Base-by-base conservation (phyloP, 345 rosid species). In the Pistacia vera region DNA sequence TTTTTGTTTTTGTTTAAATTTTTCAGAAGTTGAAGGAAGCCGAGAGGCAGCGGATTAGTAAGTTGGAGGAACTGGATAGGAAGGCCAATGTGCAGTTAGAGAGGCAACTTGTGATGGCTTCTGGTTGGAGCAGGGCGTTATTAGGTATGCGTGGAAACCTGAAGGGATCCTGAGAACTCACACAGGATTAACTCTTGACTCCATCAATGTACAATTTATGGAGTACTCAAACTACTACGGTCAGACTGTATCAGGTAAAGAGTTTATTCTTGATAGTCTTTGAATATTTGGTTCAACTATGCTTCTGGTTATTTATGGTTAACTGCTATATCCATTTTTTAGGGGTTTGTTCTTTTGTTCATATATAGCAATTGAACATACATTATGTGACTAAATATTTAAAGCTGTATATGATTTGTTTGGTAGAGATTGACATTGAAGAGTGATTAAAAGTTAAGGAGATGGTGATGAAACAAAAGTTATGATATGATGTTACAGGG, bases 31-130 rank as follows among this genome's bases (percentile, higher is more conserved):
- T 90, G 82, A 89, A 84, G 66, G 90, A 93, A 62, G 87, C 85
- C 3, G 97, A 95, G 79, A 83, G n/a, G n/a, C n/a, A n/a, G n/a
- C n/a, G n/a, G n/a, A n/a, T n/a, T n/a, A n/a, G n/a, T n/a, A n/a
- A n/a, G n/a, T n/a, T n/a, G n/a, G n/a, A n/a, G 77, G 97, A 95
- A 79, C 78, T 93, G 0, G 91, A 91, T 51, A 88, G 93, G 68
- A 95, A 88, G 75, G 92, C 97, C 46, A 85, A 90, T 70, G 64
- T 90, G 68, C 98, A 95, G 67, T 72, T 95, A 80, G 98, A 93
- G 80, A 95, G 97, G 79, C 97, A 93, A 87, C 89, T 95, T 77
- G 94, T 95, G 5, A 84, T 91, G 95, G 98, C 95, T 66, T 95
- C 98, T 5, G 70, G 81, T 54, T 95, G 99, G 99, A 93, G 97